Evolutionary conservation across 2,329 filamentous ascomycete genomes (phyloP).

Genomic region (Teratosphaeriaceae sp.): DNA sequence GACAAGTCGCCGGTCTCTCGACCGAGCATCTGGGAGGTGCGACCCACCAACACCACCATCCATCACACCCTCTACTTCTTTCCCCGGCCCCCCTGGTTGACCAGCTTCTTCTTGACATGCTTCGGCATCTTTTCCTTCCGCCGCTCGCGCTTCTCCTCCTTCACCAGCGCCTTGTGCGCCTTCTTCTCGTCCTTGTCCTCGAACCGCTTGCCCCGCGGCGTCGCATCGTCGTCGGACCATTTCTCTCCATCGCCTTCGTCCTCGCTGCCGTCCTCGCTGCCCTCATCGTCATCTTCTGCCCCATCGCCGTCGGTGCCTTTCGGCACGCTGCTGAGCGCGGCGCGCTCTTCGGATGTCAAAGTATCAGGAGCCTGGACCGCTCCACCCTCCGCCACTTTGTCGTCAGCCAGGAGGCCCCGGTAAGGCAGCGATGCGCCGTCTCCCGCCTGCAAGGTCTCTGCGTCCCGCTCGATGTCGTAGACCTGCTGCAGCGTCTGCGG

Average conservation of each 20-base stretch:
- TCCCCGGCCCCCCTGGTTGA: constrained; percentile 52
- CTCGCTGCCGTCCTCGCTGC: constrained; percentile 24
- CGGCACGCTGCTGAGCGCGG: too few species aligned
- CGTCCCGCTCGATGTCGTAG: constrained; percentile 91
- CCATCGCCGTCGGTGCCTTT: background rate
- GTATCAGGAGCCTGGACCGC: constrained; percentile 1
- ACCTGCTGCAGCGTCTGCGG: constrained; percentile 94
- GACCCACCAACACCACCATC: too few species aligned
- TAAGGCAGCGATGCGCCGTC: constrained; percentile 76
- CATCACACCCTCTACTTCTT: constrained; percentile 43
- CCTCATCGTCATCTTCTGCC: constrained; percentile 15
- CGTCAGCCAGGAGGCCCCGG: constrained; percentile 71
- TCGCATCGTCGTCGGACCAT: constrained; percentile 26
- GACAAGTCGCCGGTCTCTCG: too few species aligned
- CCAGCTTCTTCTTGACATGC: constrained; percentile 83
- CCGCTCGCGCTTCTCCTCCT: constrained; percentile 92
- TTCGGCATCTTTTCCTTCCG: constrained; percentile 95
- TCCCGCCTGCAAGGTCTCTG: constrained; percentile 66
- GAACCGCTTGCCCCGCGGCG: constrained; percentile 74
- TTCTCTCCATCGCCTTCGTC: constrained; percentile 30
- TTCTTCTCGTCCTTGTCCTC: constrained; percentile 89
- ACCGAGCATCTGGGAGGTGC: too few species aligned
- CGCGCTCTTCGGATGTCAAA: background rate
- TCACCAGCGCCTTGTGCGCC: constrained; percentile 83
- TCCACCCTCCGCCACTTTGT: constrained; percentile 22